phyloP scores from a whole-genome alignment of 2,329 filamentous ascomycete species.

The Coniochaeta sp. region DNA sequence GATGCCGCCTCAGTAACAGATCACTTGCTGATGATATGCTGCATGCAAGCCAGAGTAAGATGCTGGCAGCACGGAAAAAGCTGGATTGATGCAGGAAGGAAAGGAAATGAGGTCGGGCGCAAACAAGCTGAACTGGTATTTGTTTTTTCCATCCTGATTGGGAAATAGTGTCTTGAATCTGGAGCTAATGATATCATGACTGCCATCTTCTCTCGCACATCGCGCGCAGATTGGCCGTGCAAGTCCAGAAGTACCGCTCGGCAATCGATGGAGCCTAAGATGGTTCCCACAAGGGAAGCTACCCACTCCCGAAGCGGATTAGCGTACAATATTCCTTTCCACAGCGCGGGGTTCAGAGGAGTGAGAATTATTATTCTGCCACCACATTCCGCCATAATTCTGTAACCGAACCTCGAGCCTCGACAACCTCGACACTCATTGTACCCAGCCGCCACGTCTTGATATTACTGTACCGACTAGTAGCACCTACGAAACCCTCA shows the following conservation, averaged over 20 bases:
- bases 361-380: slow-evolving; percentile 1
- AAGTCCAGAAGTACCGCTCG: background rate
- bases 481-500: too few species aligned
- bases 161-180: background rate
- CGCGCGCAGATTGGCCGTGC: too few species aligned
- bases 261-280: background rate
- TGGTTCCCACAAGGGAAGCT: background rate
- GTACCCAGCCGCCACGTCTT: too few species aligned
- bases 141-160: background rate
- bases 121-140: background rate
- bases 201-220: too few species aligned
- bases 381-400: background rate
- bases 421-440: too few species aligned
- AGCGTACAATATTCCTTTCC: background rate
- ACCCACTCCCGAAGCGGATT: background rate
- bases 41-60: background rate
- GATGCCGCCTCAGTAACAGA: too few species aligned
- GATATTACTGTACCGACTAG: too few species aligned
- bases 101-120: background rate
- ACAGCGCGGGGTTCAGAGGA: background rate
- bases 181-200: slow-evolving; percentile 2
- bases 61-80: background rate
- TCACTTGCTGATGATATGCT: too few species aligned
- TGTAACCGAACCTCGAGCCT: background rate
- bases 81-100: background rate